Conservation (phyloP, 2,329 filamentous ascomycete genomes). For the Nemania sp. region DNA sequence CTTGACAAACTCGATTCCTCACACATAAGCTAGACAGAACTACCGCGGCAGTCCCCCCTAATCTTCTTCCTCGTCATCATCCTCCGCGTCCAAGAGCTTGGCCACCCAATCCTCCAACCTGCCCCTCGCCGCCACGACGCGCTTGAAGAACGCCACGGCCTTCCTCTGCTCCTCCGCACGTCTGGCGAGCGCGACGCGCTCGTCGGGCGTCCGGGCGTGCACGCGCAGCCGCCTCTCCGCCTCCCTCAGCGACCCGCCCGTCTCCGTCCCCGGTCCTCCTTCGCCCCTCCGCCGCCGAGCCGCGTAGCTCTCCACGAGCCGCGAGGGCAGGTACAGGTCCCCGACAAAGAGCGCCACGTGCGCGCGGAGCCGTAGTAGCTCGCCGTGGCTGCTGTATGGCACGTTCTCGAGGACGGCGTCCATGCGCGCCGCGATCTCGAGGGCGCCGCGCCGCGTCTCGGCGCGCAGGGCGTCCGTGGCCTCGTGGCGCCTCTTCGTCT, state of each 20-base stretch:
- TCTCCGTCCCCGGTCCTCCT: no score
- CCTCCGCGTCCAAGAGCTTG: conserved; percentile 37
- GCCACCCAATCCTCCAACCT: conserved; percentile 41
- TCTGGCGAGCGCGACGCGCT: conserved; percentile 35
- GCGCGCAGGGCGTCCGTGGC: conserved; percentile 48
- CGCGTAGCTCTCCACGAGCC: conserved; percentile 29
- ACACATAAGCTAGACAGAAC: not conserved
- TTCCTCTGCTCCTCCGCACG: conserved; percentile 44
- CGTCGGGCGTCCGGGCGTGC: conserved; percentile 33
- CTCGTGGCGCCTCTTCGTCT: conserved; percentile 36
- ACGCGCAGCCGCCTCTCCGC: conserved; percentile 27
- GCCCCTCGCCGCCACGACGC: conserved; percentile 42
- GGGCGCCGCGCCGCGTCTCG: conserved; percentile 62
- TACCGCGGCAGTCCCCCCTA: conserved; percentile 20
- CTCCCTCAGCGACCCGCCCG: conserved; percentile 26
- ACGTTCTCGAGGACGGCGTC: conserved; percentile 70
- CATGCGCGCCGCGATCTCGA: conserved; percentile 68
- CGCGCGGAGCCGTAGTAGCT: conserved; percentile 71
- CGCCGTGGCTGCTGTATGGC: conserved; percentile 70
- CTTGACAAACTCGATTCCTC: not conserved
- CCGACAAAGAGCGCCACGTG: conserved; percentile 77
- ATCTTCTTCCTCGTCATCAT: conserved; percentile 40
- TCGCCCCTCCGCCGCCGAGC: no score
- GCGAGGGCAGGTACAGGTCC: conserved; percentile 62
- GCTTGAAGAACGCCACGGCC: conserved; percentile 46